Conservation (phyloP, 441 rosid species). For the Brassica balearica region DNA sequence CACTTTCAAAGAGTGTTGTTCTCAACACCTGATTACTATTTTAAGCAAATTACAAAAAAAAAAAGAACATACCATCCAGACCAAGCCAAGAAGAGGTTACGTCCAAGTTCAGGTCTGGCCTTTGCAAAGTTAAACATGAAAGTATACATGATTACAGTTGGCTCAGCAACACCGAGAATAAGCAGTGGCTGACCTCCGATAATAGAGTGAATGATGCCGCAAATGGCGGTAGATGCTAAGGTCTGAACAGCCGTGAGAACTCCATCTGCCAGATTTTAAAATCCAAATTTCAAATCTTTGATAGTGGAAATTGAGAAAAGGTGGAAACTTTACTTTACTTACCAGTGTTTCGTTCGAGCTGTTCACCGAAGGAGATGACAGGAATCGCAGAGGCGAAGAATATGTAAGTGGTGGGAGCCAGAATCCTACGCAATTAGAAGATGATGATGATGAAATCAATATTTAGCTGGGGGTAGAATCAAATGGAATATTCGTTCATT, state of each 20-base stretch:
- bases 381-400: slow-evolving; percentile 98
- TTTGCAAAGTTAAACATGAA: slow-evolving; percentile 69
- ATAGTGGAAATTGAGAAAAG: slow-evolving; percentile 15
- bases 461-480: background rate
- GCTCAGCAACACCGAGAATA: slow-evolving; percentile 96
- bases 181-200: slow-evolving; percentile 93
- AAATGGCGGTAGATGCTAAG: slow-evolving; percentile 78
- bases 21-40: background rate
- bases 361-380: slow-evolving; percentile 96
- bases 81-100: slow-evolving; percentile 82
- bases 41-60: background rate
- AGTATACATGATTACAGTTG: slow-evolving; percentile 68
- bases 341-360: slow-evolving; percentile 90
- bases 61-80: slow-evolving; percentile 64
- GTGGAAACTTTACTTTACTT: slow-evolving; percentile 26
- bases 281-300: background rate
- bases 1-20: slow-evolving; percentile 14
- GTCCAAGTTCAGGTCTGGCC: slow-evolving; percentile 77
- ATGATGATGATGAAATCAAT: background rate
- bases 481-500: background rate
- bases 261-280: slow-evolving; percentile 44
- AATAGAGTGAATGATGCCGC: slow-evolving; percentile 91
- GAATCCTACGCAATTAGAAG: slow-evolving; percentile 57
- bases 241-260: slow-evolving; percentile 94
- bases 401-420: slow-evolving; percentile 97